Percentiles rank a stretch among this genome's conserved stretches.
Conservation (phyloP, 352 stramenopile species). For the Globisporangium polare region DNA sequence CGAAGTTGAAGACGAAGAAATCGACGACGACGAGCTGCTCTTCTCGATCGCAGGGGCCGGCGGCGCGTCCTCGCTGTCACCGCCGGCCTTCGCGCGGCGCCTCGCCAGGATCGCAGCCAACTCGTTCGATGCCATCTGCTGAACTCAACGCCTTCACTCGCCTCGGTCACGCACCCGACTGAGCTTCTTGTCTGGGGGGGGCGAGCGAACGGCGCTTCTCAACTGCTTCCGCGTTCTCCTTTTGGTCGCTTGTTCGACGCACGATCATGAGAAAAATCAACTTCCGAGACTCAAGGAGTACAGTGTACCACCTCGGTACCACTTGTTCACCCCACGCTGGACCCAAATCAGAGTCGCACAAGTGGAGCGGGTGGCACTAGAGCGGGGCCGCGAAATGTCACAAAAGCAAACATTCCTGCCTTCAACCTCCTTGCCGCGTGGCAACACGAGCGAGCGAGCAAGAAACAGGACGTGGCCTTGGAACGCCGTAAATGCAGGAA, state of each 20-base stretch:
- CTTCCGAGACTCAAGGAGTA: background rate
- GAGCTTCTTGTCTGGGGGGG: too few relatives aligned
- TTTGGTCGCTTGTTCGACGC: background rate
- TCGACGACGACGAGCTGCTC: constrained; percentile 14
- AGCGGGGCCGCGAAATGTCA: too few relatives aligned
- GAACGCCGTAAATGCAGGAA: too few relatives aligned
- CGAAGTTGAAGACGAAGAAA: constrained; percentile 18
- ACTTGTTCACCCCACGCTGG: background rate
- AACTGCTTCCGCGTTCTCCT: background rate
- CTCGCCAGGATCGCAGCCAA: constrained; percentile 77
- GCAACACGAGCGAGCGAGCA: background rate
- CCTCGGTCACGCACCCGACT: background rate
- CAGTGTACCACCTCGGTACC: background rate
- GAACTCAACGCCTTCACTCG: background rate
- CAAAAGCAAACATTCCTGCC: too few relatives aligned
- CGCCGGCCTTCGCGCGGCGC: constrained; percentile 64
- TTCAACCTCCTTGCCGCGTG: background rate
- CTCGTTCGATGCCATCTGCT: constrained; percentile 73
- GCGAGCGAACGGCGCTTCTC: too few relatives aligned
- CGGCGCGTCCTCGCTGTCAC: constrained; percentile 23
- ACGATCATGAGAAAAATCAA: constrained; percentile 1
- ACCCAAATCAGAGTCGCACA: background rate
- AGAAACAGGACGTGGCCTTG: too few relatives aligned
- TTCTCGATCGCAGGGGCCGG: constrained; percentile 26
- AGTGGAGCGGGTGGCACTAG: background rate